phyloP scores from a whole-genome alignment of 2,329 filamentous ascomycete species.

The Taxawa tesnikishii region DNA sequence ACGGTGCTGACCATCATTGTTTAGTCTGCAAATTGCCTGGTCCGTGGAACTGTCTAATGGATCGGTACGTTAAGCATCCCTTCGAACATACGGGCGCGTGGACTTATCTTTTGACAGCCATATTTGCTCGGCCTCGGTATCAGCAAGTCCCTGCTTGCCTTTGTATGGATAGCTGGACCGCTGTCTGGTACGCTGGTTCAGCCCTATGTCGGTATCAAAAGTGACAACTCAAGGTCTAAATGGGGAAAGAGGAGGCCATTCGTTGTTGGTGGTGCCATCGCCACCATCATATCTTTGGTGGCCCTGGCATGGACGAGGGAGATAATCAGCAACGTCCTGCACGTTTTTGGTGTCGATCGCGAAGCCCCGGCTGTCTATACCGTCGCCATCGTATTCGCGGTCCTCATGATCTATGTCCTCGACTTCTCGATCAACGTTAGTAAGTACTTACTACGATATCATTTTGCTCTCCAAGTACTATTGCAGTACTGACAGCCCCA shows the following conservation, averaged over 20 bases:
- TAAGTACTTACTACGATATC: conserved; percentile 24
- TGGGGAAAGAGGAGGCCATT: conserved; percentile 41
- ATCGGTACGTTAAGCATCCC: no score
- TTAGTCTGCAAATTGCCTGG: conserved; percentile 84
- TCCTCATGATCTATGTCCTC: conserved; percentile 76
- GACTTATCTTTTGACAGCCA: no score
- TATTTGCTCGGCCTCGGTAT: conserved; percentile 41
- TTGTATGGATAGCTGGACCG: conserved; percentile 45
- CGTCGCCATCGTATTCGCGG: conserved; percentile 63
- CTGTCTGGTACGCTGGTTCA: conserved; percentile 41
- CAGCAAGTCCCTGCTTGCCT: conserved; percentile 36
- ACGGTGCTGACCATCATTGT: conserved; percentile 3
- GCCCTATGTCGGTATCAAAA: conserved; percentile 41
- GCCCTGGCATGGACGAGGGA: conserved; percentile 38
- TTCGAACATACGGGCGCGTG: no score
- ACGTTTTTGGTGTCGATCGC: conserved; percentile 56
- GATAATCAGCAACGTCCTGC: conserved; percentile 50
- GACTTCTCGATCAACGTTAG: conserved; percentile 93
- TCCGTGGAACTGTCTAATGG: conserved; percentile 90
- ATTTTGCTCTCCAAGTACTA: not conserved
- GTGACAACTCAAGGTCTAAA: conserved; percentile 34
- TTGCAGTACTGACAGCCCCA: conserved; percentile 4
- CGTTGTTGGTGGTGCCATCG: conserved; percentile 36
- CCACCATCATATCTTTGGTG: conserved; percentile 38
- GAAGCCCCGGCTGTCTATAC: conserved; percentile 52